Base-by-base conservation (phyloP, 805 yeast species). In the Suhomyces vadensis region DNA sequence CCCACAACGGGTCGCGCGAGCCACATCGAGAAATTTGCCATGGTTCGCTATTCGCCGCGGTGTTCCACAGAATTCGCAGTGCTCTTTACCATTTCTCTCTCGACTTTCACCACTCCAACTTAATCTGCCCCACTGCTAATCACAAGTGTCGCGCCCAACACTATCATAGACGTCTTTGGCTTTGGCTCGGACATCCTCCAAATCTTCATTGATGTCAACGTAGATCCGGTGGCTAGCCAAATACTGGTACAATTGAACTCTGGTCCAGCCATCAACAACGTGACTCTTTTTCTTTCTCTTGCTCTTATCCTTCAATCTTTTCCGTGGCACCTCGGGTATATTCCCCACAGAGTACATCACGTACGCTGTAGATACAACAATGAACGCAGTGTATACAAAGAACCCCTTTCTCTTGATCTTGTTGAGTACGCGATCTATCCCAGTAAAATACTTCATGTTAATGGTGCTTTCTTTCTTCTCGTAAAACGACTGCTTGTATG, bases 331-430 rank as follows among this genome's bases (percentile, higher is more conserved):
- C 16, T 29, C 19, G 9, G 33, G 33, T 4, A 29, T 20, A 29
- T 29, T 29, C 11, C 33, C 33, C 33, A 58, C 35, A 8, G 55
- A 41, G 41, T 56, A 65, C 45, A 61, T 54, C 10, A 60, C 57
- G 43, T 63, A 66, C 10, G 54, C 53, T 11, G 66, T 57, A 11
- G 67, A 57, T 11, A 49, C 59, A 14, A 68, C 45, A 7, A 71
- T 57, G 7, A 71, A 29, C 3, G 62, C 55, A 3, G 70, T 51
- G 44, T 65, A 71, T 16, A 69, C 25, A 45, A 65, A 64, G 40
- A 69, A 64, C 6, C 73, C 69, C 29, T 62, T 63, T 38, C 67
- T 58, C 51, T 63, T 64, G 46, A 66, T 42, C 46, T 50, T 52
- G 50, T 58, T 58, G 42, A 67, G 51, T 16, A 56, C 50, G 26